Evolutionary conservation across 768 basidiomycete genomes (phyloP).

Genomic region (Amanita polypyramis): DNA sequence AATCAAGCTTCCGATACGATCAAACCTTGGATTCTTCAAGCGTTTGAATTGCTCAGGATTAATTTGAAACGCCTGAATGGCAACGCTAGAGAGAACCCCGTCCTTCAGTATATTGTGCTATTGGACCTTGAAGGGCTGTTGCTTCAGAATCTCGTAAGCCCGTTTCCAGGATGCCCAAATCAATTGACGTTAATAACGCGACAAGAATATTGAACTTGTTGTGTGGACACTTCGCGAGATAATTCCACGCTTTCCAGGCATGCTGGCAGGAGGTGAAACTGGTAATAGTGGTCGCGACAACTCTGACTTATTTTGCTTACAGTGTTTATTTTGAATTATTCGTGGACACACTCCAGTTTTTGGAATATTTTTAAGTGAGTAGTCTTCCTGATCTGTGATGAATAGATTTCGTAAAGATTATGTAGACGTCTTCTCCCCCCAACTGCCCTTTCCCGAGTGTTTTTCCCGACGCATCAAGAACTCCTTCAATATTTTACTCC

Average conservation of each 20-base stretch:
- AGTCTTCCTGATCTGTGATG: slow-evolving; percentile 4
- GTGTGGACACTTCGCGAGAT: slow-evolving; percentile 58
- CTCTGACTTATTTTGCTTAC: slow-evolving; percentile 9
- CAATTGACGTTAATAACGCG: slow-evolving; percentile 5
- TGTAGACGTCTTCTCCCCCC: slow-evolving; percentile 52
- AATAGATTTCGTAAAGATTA: neutral
- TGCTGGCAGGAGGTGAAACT: slow-evolving; percentile 58
- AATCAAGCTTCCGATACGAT: slow-evolving; percentile 24
- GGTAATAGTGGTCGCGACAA: neutral
- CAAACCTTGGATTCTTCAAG: slow-evolving; percentile 33
- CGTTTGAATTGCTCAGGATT: slow-evolving; percentile 46
- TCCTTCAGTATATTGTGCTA: slow-evolving; percentile 57
- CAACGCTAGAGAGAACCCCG: slow-evolving; percentile 21
- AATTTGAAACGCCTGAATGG: slow-evolving; percentile 43
- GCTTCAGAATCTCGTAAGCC: slow-evolving; percentile 46
- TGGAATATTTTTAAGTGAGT: slow-evolving; percentile 60
- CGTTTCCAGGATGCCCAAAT: slow-evolving; percentile 5
- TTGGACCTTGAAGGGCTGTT: slow-evolving; percentile 53
- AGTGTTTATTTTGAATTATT: slow-evolving; percentile 69
- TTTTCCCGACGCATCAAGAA: slow-evolving; percentile 50
- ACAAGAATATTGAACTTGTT: slow-evolving; percentile 49
- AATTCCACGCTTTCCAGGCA: slow-evolving; percentile 62
- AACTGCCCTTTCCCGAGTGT: slow-evolving; percentile 47
- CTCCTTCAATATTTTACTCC: slow-evolving; percentile 45
- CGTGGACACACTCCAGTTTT: slow-evolving; percentile 60